Percentiles rank a stretch among this genome's conserved stretches.
Conservation (phyloP, 352 stramenopile species). For the Globisporangium okanoganense region DNA sequence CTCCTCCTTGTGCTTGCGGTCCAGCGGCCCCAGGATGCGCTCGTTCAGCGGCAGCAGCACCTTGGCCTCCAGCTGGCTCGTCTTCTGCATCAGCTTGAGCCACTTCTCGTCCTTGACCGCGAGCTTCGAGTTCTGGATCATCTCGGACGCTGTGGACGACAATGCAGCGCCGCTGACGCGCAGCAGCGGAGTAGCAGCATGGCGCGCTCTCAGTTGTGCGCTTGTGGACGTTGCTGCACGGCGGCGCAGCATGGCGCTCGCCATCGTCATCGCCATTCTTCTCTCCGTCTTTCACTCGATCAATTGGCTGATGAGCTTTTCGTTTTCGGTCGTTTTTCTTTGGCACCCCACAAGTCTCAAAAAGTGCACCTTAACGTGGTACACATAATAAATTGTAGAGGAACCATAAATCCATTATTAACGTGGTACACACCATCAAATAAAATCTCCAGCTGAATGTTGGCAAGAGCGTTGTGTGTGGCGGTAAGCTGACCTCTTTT, state of each 20-base stretch:
- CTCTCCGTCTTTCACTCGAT: background rate
- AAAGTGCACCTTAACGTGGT: no score
- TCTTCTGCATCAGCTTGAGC: slow-evolving; percentile 83
- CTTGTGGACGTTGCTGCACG: background rate
- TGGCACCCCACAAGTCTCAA: no score
- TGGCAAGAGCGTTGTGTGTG: no score
- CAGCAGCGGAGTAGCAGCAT: background rate
- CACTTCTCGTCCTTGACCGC: slow-evolving; percentile 67
- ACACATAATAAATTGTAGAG: no score
- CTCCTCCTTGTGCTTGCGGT: slow-evolving; percentile 87
- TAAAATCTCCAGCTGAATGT: no score
- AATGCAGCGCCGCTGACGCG: slow-evolving; percentile 1
- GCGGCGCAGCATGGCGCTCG: slow-evolving; percentile 8
- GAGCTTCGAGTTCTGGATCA: slow-evolving; percentile 24
- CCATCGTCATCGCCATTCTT: slow-evolving; percentile 13
- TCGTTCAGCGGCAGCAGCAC: slow-evolving; percentile 84
- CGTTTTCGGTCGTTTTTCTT: slow-evolving; percentile 5
- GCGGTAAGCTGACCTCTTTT: no score
- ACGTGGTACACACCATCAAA: no score
- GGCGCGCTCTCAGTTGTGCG: background rate
- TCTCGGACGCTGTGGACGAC: slow-evolving; percentile 17
- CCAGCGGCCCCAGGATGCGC: slow-evolving; percentile 81
- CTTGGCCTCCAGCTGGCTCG: slow-evolving; percentile 60
- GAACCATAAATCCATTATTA: no score
- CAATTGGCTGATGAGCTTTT: slow-evolving; percentile 7